Conservation (phyloP, 2,329 filamentous ascomycete genomes). For the Penicillium palitans region DNA sequence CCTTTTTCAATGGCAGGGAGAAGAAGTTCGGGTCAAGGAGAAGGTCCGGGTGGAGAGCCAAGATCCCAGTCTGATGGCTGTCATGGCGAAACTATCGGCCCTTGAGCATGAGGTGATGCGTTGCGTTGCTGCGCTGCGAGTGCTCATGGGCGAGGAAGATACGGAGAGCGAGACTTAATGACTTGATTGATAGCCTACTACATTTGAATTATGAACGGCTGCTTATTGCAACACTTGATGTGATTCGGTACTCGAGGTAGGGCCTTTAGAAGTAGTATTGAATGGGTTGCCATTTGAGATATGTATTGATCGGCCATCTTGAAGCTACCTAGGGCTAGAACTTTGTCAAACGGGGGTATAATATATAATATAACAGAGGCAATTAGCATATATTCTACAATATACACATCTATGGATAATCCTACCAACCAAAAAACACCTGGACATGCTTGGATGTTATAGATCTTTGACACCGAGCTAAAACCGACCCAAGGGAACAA, state of each 20-base stretch:
- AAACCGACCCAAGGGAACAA: conserved; percentile 2
- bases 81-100: conserved; percentile 79
- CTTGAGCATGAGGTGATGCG: conserved; percentile 71
- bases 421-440: not conserved
- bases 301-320: not conserved
- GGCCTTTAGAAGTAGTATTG: not conserved
- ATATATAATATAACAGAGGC: no score
- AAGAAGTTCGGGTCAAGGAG: conserved; percentile 81
- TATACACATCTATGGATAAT: not conserved
- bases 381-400: not conserved
- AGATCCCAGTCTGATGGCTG: conserved; percentile 79
- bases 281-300: not conserved
- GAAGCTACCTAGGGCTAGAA: no score
- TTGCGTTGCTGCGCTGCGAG: conserved; percentile 69
- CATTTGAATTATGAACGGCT: not conserved
- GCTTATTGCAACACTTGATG: not conserved
- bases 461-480: not conserved
- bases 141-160: conserved; percentile 71
- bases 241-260: not conserved
- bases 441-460: not conserved
- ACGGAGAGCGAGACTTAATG: conserved; percentile 37
- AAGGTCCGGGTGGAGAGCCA: conserved; percentile 87
- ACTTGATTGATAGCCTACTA: conserved; percentile 4
- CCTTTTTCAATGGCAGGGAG: conserved; percentile 67
- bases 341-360: not conserved